Evolutionary conservation across 164 flowering plant genomes (phyloP).

Genomic region (Tetracentron sinense): DNA sequence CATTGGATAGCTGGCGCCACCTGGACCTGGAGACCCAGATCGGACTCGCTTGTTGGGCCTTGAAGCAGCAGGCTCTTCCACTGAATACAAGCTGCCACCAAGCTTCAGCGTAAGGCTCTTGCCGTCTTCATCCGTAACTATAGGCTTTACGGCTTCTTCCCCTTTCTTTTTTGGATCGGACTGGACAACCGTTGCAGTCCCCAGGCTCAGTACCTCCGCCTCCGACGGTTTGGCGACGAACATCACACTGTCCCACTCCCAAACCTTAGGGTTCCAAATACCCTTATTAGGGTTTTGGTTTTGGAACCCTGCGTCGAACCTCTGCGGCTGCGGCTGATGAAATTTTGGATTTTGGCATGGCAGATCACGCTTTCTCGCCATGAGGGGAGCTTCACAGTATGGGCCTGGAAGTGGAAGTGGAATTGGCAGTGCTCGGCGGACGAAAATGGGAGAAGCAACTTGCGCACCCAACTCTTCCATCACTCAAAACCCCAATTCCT

Average conservation of each 20-base stretch:
- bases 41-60: conserved; percentile 63
- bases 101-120: conserved; percentile 52
- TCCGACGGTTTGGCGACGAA: conserved; percentile 44
- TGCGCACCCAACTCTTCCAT: conserved; percentile 66
- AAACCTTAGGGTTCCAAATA: conserved; percentile 53
- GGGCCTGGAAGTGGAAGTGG: conserved; percentile 22
- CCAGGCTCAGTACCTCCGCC: not conserved
- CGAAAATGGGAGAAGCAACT: conserved; percentile 43
- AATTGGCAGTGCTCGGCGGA: conserved; percentile 36
- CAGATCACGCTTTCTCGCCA: conserved; percentile 47
- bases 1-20: conserved; percentile 41
- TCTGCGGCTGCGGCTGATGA: conserved; percentile 14
- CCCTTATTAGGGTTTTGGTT: conserved; percentile 9
- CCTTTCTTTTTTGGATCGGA: conserved; percentile 16
- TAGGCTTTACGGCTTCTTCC: conserved; percentile 6
- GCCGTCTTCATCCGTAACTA: conserved; percentile 28
- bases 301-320: conserved; percentile 5
- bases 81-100: conserved; percentile 33
- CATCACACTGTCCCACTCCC: conserved; percentile 59
- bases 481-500: not conserved
- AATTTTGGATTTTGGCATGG: conserved; percentile 25
- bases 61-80: conserved; percentile 17
- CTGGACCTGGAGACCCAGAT: conserved; percentile 72
- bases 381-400: conserved; percentile 26
- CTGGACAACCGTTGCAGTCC: conserved; percentile 1